Percentiles rank a stretch among this genome's conserved stretches.
phyloP scores from a whole-genome alignment of 1,284 basidiomycete genomes.

The Marasmius oreades region DNA sequence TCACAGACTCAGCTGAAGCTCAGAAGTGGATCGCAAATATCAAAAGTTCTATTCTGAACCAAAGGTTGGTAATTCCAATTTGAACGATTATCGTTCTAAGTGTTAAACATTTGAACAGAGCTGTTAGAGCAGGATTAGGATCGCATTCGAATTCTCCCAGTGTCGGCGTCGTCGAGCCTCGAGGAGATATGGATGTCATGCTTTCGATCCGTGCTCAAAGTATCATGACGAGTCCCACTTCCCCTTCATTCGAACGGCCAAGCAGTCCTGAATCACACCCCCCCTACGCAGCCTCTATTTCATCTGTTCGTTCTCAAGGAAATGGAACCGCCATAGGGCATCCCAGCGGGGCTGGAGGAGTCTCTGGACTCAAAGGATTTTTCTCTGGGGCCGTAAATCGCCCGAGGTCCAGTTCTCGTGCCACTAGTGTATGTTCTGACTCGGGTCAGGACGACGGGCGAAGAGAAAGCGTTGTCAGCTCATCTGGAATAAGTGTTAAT shows the following conservation, averaged over 20 bases:
- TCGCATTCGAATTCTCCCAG: constrained; percentile 38
- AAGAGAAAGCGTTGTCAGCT: constrained; percentile 47
- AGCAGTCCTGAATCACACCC: constrained; percentile 10
- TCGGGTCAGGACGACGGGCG: constrained; percentile 18
- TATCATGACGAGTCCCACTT: constrained; percentile 29
- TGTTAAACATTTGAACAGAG: constrained; percentile 34
- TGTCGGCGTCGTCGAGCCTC: constrained; percentile 46
- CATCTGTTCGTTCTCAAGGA: constrained; percentile 34
- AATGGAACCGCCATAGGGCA: constrained; percentile 28
- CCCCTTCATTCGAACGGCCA: constrained; percentile 16
- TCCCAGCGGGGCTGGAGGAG: constrained; percentile 24
- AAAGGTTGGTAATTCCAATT: constrained; percentile 45
- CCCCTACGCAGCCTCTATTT: constrained; percentile 11
- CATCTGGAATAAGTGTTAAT: neutral
- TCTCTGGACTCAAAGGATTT: constrained; percentile 55
- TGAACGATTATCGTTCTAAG: constrained; percentile 9
- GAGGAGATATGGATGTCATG: constrained; percentile 78
- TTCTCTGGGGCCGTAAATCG: constrained; percentile 37
- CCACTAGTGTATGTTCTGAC: constrained; percentile 44
- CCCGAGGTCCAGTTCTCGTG: constrained; percentile 55
- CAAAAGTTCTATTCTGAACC: constrained; percentile 65
- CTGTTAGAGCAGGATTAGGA: constrained; percentile 62
- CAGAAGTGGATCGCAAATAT: constrained; percentile 73
- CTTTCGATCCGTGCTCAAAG: constrained; percentile 72
- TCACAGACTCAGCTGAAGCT: constrained; percentile 53